These are phyloP conservation scores for Incumbomyces delicatus DNA, from an alignment of 2,329 filamentous ascomycete species.

Conservation along the genomic window DNA sequence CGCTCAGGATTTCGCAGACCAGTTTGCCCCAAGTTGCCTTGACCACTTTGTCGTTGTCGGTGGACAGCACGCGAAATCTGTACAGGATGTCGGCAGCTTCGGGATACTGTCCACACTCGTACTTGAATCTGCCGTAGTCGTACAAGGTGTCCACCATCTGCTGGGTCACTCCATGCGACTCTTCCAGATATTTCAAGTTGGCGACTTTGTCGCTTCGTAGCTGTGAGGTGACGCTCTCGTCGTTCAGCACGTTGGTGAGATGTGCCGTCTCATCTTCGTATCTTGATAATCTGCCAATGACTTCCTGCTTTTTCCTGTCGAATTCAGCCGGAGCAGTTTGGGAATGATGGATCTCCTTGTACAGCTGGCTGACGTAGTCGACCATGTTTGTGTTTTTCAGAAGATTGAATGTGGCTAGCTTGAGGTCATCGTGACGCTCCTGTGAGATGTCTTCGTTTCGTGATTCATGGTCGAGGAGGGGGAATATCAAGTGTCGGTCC, in stretches of 20 bases:
- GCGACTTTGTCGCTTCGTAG: slow-evolving; percentile 94
- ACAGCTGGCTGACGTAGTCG: slow-evolving; percentile 87
- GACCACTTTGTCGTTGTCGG: slow-evolving; percentile 94
- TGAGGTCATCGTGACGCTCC: slow-evolving; percentile 55
- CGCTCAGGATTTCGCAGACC: slow-evolving; percentile 86
- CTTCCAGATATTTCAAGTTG: slow-evolving; percentile 96
- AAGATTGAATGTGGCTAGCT: slow-evolving; percentile 81
- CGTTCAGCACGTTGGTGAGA: slow-evolving; percentile 75
- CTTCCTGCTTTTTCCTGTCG: slow-evolving; percentile 77
- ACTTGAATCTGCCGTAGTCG: slow-evolving; percentile 94
- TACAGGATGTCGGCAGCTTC: slow-evolving; percentile 88
- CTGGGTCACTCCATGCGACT: slow-evolving; percentile 84
- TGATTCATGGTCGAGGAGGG: slow-evolving; percentile 83
- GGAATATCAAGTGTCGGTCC: slow-evolving; percentile 93
- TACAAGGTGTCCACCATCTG: slow-evolving; percentile 95
- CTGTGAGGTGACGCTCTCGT: slow-evolving; percentile 83
- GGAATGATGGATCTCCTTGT: slow-evolving; percentile 78
- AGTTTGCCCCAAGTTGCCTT: slow-evolving; percentile 97
- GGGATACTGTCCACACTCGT: slow-evolving; percentile 89
- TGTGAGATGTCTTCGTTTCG: slow-evolving; percentile 69
- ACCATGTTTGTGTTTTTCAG: slow-evolving; percentile 98
- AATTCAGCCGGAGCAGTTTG: slow-evolving; percentile 74
- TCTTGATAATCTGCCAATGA: slow-evolving; percentile 70
- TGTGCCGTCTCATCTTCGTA: slow-evolving; percentile 80
- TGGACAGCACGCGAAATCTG: slow-evolving; percentile 95